Percentiles rank a stretch among this genome's conserved stretches.
phyloP scores from a whole-genome alignment of 768 basidiomycete species.

The Russula vinacea region DNA sequence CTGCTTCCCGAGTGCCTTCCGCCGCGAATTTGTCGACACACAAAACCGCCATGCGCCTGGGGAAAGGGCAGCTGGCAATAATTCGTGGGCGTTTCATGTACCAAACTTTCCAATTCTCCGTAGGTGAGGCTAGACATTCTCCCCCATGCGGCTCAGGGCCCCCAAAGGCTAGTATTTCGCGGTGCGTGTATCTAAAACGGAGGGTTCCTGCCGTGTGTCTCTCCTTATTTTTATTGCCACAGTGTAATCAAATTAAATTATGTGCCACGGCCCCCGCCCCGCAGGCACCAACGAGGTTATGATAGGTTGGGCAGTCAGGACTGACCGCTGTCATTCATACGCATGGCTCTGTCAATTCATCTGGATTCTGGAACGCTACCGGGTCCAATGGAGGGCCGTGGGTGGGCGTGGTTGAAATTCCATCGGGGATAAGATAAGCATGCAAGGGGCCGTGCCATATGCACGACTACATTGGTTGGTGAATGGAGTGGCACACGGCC shows the following conservation, averaged over 20 bases:
- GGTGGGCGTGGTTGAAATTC: background rate
- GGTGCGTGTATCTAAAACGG: background rate
- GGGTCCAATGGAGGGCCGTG: background rate
- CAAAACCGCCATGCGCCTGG: background rate
- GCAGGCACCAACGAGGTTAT: background rate
- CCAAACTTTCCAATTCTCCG: background rate
- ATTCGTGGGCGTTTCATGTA: background rate
- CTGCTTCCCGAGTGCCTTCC: too few species aligned
- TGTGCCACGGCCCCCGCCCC: background rate
- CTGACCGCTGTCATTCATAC: background rate
- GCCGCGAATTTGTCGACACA: background rate
- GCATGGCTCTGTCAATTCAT: background rate
- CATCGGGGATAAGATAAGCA: background rate
- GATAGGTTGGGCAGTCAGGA: background rate
- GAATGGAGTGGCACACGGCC: too few species aligned
- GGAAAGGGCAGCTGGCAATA: background rate
- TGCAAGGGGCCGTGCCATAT: background rate
- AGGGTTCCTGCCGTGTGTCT: background rate
- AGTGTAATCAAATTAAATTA: background rate
- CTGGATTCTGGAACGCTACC: background rate
- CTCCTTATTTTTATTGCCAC: slow-evolving; percentile 2
- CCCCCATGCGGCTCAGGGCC: background rate
- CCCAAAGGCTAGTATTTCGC: background rate
- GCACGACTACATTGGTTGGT: background rate
- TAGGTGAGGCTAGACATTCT: background rate